Base-by-base conservation (phyloP, 2,329 filamentous ascomycete species). In the Penicillium sp. region DNA sequence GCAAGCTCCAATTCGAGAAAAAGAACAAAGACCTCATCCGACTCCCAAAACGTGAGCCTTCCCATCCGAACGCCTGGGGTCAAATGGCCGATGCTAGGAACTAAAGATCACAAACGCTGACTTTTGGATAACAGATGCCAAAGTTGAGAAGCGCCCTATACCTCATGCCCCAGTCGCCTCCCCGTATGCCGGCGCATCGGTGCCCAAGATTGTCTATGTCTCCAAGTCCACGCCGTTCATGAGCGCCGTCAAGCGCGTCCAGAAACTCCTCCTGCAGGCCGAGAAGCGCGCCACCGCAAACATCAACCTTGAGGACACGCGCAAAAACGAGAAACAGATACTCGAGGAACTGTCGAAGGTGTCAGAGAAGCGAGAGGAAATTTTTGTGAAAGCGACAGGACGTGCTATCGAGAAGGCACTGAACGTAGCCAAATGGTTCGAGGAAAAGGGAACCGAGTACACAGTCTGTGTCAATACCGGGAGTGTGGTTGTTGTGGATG, bases 381-480 rank as follows among this genome's bases (percentile, higher is more conserved):
- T 87, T 1, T 76, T 81, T 60, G 65, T 87, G 29, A 87, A 86
- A 67, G 85, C 81, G 5, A 84, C 82, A 10, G 84, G 84, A 5
- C 78, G 81, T 50, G 84, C 84, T 38, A 85, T 87, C 60, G 75
- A 79, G 55, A 80, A 82, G 68, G 83, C 81, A 15, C 67, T 87
- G 69, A 76, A 78, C 40, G 64, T 87, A 25, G 84, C 77, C 2
- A 68, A 80, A 49, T 84, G 79, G 78, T 87, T 87, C 63, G 79
- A 82, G 68, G 76, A 79, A 55, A 77, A 82, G 61, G 76, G 72
- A 41, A 76, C 78, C 52, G 70, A 75, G 59, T 86, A 79, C 68
- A 67, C 65, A 7, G 82, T 86, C 4, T 73, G 72, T 47, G 72
- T 87, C 39, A 78, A 77, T 66, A 84, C 83, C 60, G 84, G 83